A percentile compares a stretch with the other conserved stretches of the same genome.
These are phyloP conservation scores for Ophiostoma australiae DNA, from an alignment of 2,329 filamentous ascomycete genomes.

Conservation along the genomic window DNA sequence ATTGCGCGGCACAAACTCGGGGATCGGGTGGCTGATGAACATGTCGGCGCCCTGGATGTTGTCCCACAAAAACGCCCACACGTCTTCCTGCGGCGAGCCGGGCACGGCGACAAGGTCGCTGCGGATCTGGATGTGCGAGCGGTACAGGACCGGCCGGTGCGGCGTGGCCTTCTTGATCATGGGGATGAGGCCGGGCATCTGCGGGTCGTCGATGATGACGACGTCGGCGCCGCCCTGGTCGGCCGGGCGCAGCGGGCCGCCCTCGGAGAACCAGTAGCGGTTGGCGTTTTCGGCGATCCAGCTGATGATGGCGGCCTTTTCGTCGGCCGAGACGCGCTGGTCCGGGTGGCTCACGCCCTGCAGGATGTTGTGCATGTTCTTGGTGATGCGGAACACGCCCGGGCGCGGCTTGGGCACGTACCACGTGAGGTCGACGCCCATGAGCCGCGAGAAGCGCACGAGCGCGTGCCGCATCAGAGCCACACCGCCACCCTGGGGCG, in stretches of 20 bases:
- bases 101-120: slow-evolving; percentile 62
- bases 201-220: slow-evolving; percentile 74
- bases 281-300: slow-evolving; percentile 72
- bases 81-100: slow-evolving; percentile 63
- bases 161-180: slow-evolving; percentile 68
- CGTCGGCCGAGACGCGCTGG: slow-evolving; percentile 58
- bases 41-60: slow-evolving; percentile 66
- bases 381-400: slow-evolving; percentile 76
- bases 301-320: slow-evolving; percentile 58
- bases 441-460: slow-evolving; percentile 61
- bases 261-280: slow-evolving; percentile 66
- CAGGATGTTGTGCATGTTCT: slow-evolving; percentile 83
- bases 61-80: slow-evolving; percentile 72
- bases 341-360: slow-evolving; percentile 67
- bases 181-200: slow-evolving; percentile 75
- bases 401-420: slow-evolving; percentile 76
- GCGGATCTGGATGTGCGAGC: slow-evolving; percentile 78
- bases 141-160: slow-evolving; percentile 70
- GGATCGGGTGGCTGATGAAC: slow-evolving; percentile 78
- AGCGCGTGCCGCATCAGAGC: slow-evolving; percentile 77
- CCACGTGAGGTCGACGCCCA: slow-evolving; percentile 69
- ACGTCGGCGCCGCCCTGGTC: slow-evolving; percentile 70
- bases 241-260: slow-evolving; percentile 60
- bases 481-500: slow-evolving; percentile 76
- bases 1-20: slow-evolving; percentile 63